Conservation (phyloP, 1,284 basidiomycete genomes). For the Apiotrichum gamsii region DNA sequence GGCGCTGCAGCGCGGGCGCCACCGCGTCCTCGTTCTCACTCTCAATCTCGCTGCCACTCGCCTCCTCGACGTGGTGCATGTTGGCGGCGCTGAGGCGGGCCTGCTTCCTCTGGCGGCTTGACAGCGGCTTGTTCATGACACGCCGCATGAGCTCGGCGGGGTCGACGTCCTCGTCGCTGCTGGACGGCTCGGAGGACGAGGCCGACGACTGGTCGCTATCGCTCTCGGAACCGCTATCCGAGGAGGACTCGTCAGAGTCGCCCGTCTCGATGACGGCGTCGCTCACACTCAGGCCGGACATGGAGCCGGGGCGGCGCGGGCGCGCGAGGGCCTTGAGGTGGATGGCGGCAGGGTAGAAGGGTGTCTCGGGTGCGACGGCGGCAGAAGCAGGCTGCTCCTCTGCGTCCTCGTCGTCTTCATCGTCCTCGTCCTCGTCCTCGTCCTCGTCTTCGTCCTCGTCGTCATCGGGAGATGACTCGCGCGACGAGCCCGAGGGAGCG, state of each 20-base stretch:
- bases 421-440: neutral
- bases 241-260: slow-evolving; percentile 24
- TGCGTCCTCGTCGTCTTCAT: neutral
- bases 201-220: slow-evolving; percentile 9
- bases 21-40: slow-evolving; percentile 16
- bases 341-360: slow-evolving; percentile 19
- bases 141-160: slow-evolving; percentile 21
- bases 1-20: neutral
- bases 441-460: too few species aligned
- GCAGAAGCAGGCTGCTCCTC: neutral
- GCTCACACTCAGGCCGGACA: slow-evolving; percentile 37
- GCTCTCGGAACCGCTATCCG: slow-evolving; percentile 8
- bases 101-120: slow-evolving; percentile 19
- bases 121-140: slow-evolving; percentile 29
- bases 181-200: slow-evolving; percentile 1
- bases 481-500: neutral
- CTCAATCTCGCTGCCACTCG: slow-evolving; percentile 10
- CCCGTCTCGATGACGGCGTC: slow-evolving; percentile 41
- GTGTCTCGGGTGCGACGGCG: slow-evolving; percentile 3
- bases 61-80: slow-evolving; percentile 24
- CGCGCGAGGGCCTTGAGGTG: slow-evolving; percentile 26
- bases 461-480: too few species aligned
- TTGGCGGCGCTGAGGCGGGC: slow-evolving; percentile 30
- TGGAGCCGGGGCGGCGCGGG: slow-evolving; percentile 27
- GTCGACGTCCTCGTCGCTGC: slow-evolving; percentile 7